Base-by-base conservation (phyloP, 75 land plant species). In the Isoetes taiwanensis region DNA sequence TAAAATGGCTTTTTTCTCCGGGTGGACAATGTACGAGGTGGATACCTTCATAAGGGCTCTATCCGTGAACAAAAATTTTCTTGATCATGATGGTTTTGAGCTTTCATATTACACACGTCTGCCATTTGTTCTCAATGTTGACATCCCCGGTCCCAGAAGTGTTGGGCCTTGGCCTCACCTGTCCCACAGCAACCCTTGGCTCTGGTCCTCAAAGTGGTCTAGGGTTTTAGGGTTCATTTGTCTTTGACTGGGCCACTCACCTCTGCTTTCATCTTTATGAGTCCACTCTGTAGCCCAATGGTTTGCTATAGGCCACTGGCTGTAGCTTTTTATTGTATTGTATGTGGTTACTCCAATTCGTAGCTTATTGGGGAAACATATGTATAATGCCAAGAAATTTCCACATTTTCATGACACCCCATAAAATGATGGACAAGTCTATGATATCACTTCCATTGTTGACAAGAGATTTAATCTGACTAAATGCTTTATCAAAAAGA, bases 41-140 rank as follows among this genome's bases (percentile, higher is more conserved):
- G 89, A 80, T 56, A 26, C 38, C 32, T 46, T n/a, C n/a, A n/a
- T n/a, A n/a, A 69, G 90, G 0, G 70, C 68, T 0, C 12, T 78
- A 19, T 64, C 64, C 0, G 33, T 80, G 1, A 65, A 57, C 34
- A 82, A 79, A 38, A 82, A 81, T 82, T 60, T 85, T 79, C 62
- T 14, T 72, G 8, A 55, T 82, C 5, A 75, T 68, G 21, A 65
- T 82, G 31, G 55, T 67, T 5, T 73, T 68, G 66, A 77, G 90
- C 67, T 85, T 85, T 56, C 82, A 85, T 30, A 39, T 74, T 27
- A 10, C 77, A 42, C 88, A 84, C 0, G 84, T 84, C 24, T 84
- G 80, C 64, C 57, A 76, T 58, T 32, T 84, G 30, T 78, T 84
- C 62, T 41, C 62, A 14, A 65, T 70, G 64, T 31, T 82, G 17